Percentiles rank a stretch among this genome's conserved stretches.
phyloP scores from a whole-genome alignment of 305 asterid genomes.

The Andrographis paniculata region DNA sequence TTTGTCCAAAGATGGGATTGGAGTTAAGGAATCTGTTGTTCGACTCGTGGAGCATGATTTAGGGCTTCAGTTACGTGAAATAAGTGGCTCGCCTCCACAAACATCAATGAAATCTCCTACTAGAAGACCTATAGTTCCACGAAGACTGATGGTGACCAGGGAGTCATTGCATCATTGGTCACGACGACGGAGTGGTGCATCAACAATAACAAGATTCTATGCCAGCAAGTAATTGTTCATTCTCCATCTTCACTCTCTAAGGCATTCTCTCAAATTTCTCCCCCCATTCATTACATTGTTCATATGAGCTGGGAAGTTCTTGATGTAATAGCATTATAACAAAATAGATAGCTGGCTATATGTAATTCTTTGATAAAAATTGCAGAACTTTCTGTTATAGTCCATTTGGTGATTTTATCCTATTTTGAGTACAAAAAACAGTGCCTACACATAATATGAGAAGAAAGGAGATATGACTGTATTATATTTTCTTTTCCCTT shows the following conservation, averaged over 20 bases:
- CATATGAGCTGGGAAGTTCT: not conserved
- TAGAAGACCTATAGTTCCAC: constrained; percentile 66
- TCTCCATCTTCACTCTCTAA: not conserved
- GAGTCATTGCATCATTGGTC: constrained; percentile 62
- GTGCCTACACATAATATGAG: too few relatives aligned
- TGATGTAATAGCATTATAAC: too few relatives aligned
- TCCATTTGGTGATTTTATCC: too few relatives aligned
- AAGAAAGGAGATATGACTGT: too few relatives aligned
- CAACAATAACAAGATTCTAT: not conserved
- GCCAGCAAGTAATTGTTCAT: not conserved
- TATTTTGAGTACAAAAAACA: too few relatives aligned
- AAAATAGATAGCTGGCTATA: too few relatives aligned
- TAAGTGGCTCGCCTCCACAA: constrained; percentile 17
- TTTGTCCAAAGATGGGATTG: constrained; percentile 26
- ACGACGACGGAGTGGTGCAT: constrained; percentile 26
- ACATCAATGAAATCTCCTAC: constrained; percentile 40
- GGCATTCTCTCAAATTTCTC: not conserved
- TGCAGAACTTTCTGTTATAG: too few relatives aligned
- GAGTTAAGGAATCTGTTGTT: constrained; percentile 45
- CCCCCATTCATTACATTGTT: not conserved
- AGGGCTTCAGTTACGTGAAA: constrained; percentile 58
- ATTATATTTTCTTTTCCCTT: too few relatives aligned
- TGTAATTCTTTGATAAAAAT: too few relatives aligned
- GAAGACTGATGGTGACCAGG: constrained; percentile 51
- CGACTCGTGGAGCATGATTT: constrained; percentile 56